phyloP scores from a whole-genome alignment of 2,329 filamentous ascomycete genomes.

The Talaromyces piceae region DNA sequence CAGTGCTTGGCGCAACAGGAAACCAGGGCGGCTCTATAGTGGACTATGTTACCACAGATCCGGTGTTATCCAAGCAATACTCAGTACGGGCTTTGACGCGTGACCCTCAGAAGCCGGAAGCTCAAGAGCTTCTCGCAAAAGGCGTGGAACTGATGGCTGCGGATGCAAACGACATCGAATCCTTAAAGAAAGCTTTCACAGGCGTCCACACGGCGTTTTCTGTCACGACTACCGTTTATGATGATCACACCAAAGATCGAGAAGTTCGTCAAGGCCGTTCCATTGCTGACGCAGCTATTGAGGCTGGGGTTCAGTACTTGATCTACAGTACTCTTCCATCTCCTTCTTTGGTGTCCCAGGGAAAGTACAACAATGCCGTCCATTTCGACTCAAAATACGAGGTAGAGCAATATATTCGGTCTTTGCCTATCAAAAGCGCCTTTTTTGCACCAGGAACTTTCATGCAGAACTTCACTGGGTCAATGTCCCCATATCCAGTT shows the following conservation, averaged over 20 bases:
- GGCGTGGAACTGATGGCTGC: slow-evolving; percentile 49
- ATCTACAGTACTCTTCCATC: slow-evolving; percentile 24
- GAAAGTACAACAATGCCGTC: slow-evolving; percentile 28
- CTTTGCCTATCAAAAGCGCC: slow-evolving; percentile 41
- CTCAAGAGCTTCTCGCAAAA: slow-evolving; percentile 37
- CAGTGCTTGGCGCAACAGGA: slow-evolving; percentile 54
- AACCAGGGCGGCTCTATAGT: slow-evolving; percentile 54
- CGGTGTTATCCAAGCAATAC: slow-evolving; percentile 42
- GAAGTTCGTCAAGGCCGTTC: slow-evolving; percentile 20
- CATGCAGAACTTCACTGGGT: slow-evolving; percentile 43
- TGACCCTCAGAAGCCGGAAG: slow-evolving; percentile 35
- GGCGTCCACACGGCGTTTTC: slow-evolving; percentile 46
- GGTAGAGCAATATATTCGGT: slow-evolving; percentile 48
- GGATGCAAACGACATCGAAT: slow-evolving; percentile 43
- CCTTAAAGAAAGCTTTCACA: slow-evolving; percentile 38
- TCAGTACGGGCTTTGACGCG: slow-evolving; percentile 51
- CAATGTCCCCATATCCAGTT: slow-evolving; percentile 17
- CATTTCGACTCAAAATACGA: slow-evolving; percentile 54
- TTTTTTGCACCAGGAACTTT: slow-evolving; percentile 51
- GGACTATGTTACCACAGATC: slow-evolving; percentile 33
- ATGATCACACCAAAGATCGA: slow-evolving; percentile 18
- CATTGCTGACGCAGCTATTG: slow-evolving; percentile 24
- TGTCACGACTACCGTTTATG: slow-evolving; percentile 37
- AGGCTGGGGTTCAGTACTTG: slow-evolving; percentile 20
- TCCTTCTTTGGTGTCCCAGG: slow-evolving; percentile 21